Conservation (phyloP, 176 grass and related monocot species). For the Phoenix roebelenii region DNA sequence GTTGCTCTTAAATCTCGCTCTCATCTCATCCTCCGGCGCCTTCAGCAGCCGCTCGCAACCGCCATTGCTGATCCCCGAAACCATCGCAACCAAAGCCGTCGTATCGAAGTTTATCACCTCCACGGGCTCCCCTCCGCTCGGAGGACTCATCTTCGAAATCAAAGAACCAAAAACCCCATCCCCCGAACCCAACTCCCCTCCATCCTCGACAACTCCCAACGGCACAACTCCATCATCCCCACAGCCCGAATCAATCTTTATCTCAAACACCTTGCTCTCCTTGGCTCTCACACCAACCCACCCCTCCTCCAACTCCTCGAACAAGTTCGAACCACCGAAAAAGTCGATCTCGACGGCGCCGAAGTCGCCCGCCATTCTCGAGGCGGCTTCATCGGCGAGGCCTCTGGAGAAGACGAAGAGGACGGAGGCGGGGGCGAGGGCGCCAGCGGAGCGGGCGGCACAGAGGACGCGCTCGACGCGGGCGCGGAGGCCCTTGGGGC, state of each 20-base stretch:
- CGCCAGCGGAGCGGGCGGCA: slow-evolving; percentile 30
- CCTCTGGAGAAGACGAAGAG: slow-evolving; percentile 74
- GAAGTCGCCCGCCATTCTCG: slow-evolving; percentile 39
- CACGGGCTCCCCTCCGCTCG: slow-evolving; percentile 14
- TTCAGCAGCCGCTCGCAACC: slow-evolving; percentile 47
- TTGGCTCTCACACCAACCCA: slow-evolving; percentile 39
- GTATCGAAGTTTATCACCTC: slow-evolving; percentile 84
- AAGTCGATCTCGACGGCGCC: slow-evolving; percentile 51
- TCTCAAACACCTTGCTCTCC: slow-evolving; percentile 45
- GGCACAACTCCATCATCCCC: not conserved
- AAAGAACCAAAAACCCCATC: slow-evolving; percentile 24
- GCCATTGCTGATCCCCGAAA: slow-evolving; percentile 88
- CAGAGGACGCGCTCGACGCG: slow-evolving; percentile 34
- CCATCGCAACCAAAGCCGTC: slow-evolving; percentile 60
- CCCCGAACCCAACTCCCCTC: slow-evolving; percentile 18
- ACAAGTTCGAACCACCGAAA: slow-evolving; percentile 27
- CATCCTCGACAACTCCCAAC: not conserved
- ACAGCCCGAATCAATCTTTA: slow-evolving; percentile 24
- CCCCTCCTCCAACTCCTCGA: slow-evolving; percentile 40
- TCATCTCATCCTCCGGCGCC: slow-evolving; percentile 28
- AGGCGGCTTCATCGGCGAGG: slow-evolving; percentile 28
- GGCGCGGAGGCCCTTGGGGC: slow-evolving; percentile 24
- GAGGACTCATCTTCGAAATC: slow-evolving; percentile 28
- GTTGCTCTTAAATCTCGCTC: slow-evolving; percentile 75
- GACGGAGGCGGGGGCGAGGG: slow-evolving; percentile 47